phyloP scores from a whole-genome alignment of 768 basidiomycete species.

The Rhodocollybia butyracea region DNA sequence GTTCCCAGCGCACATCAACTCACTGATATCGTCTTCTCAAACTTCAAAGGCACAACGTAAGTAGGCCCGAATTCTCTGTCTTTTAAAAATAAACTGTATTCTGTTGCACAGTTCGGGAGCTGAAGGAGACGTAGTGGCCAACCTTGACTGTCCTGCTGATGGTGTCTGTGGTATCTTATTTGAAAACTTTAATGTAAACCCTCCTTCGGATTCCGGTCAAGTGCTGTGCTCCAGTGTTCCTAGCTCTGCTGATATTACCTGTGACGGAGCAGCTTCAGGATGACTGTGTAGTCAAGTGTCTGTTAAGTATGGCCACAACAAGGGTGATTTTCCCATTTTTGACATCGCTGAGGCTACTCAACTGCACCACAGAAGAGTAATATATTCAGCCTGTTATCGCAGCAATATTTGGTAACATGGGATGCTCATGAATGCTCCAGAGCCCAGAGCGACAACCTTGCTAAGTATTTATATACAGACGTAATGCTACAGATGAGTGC shows the following conservation, averaged over 20 bases:
- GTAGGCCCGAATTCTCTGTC: background rate
- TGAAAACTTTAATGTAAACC: slow-evolving; percentile 21
- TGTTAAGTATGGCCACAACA: background rate
- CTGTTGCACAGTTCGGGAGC: background rate
- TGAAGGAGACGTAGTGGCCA: slow-evolving; percentile 24
- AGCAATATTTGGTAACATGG: too few relatives aligned
- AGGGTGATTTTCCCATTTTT: too few relatives aligned
- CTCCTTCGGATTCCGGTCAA: slow-evolving; percentile 21
- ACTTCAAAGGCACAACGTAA: slow-evolving; percentile 27
- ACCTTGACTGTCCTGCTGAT: slow-evolving; percentile 23
- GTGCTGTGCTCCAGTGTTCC: slow-evolving; percentile 25
- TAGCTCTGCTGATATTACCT: slow-evolving; percentile 21
- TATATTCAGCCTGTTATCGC: too few relatives aligned
- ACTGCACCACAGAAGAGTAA: too few relatives aligned
- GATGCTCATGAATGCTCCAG: too few relatives aligned
- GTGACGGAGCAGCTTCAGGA: slow-evolving; percentile 24
- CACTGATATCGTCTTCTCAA: slow-evolving; percentile 21
- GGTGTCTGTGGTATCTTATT: slow-evolving; percentile 24
- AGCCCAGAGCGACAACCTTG: background rate
- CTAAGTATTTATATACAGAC: background rate
- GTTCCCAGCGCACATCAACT: slow-evolving; percentile 21
- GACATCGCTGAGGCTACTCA: too few relatives aligned
- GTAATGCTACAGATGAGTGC: background rate
- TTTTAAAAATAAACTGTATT: background rate
- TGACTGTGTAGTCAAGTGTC: background rate